Evolutionary conservation across 805 yeast genomes (phyloP).

Genomic region (Metschnikowia orientalis): DNA sequence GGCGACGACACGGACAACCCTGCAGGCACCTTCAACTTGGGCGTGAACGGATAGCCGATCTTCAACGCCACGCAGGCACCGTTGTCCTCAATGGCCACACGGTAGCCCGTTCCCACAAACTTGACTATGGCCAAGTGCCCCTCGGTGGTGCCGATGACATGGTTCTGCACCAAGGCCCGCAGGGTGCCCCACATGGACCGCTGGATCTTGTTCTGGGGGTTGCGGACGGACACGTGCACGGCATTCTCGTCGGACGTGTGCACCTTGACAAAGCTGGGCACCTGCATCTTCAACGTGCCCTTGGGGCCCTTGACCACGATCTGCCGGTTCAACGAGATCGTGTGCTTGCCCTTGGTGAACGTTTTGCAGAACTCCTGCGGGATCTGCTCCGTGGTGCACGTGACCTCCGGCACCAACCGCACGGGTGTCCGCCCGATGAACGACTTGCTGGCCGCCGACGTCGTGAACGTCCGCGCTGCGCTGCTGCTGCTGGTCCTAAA

Average conservation of each 20-base stretch:
- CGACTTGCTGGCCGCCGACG: constrained; percentile 32
- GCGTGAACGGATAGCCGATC: constrained; percentile 82
- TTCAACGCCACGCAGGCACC: constrained; percentile 65
- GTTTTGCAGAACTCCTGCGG: constrained; percentile 51
- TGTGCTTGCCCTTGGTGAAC: constrained; percentile 63
- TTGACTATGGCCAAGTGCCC: constrained; percentile 86
- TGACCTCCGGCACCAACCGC: constrained; percentile 58
- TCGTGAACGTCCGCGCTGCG: constrained; percentile 15
- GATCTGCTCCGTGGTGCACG: constrained; percentile 43
- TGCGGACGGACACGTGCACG: constrained; percentile 53
- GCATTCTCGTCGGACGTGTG: constrained; percentile 29
- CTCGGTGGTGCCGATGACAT: constrained; percentile 83
- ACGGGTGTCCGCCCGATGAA: constrained; percentile 83
- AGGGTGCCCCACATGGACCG: constrained; percentile 94
- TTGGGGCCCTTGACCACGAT: constrained; percentile 71
- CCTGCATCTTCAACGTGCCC: constrained; percentile 58
- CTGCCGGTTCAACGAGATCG: constrained; percentile 52
- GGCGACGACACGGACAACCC: constrained; percentile 75
- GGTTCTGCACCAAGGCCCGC: constrained; percentile 72
- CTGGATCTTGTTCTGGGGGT: constrained; percentile 59
- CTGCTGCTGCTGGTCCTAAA: constrained; percentile 10
- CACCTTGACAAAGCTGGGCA: constrained; percentile 68
- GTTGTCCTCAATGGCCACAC: constrained; percentile 70
- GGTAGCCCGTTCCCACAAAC: constrained; percentile 95
- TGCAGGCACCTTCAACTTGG: constrained; percentile 71